These are phyloP conservation scores for Clonostachys chloroleuca DNA, from an alignment of 2,329 filamentous ascomycete species.

Conservation along the genomic window DNA sequence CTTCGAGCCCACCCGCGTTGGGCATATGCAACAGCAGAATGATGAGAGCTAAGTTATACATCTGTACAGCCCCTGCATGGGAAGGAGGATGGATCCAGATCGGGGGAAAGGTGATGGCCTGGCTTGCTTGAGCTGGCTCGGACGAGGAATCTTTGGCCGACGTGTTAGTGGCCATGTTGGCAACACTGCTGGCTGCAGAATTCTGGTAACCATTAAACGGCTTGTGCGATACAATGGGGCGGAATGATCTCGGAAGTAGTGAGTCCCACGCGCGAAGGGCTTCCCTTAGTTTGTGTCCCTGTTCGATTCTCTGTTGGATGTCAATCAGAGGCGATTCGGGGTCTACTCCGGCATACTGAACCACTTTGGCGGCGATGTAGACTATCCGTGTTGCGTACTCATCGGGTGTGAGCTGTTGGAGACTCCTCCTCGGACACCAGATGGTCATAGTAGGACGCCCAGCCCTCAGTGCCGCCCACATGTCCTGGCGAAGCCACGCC, in stretches of 20 bases:
- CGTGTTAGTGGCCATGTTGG: neutral
- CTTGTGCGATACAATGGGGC: neutral
- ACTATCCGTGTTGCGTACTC: slow-evolving; percentile 45
- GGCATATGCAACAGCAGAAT: neutral
- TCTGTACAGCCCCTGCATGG: slow-evolving; percentile 40
- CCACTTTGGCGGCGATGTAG: slow-evolving; percentile 47
- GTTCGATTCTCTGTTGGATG: neutral
- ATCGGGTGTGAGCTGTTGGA: slow-evolving; percentile 39
- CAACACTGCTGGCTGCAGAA: neutral
- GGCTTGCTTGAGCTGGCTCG: neutral
- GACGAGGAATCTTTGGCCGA: neutral
- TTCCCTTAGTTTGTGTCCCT: neutral
- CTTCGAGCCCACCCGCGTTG: slow-evolving; percentile 26
- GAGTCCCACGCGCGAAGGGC: neutral
- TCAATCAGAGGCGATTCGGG: neutral
- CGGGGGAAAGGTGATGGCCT: slow-evolving; percentile 34
- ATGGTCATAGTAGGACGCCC: slow-evolving; percentile 50
- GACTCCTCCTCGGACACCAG: slow-evolving; percentile 44
- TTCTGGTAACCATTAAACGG: neutral
- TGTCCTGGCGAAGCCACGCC: slow-evolving; percentile 58
- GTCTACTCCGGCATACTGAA: slow-evolving; percentile 44
- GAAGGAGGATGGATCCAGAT: slow-evolving; percentile 41
- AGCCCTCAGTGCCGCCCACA: slow-evolving; percentile 57
- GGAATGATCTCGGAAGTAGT: neutral
- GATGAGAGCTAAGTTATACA: slow-evolving; percentile 43